Conservation (phyloP, 1,284 basidiomycete genomes). For the Inonotus obliquus region DNA sequence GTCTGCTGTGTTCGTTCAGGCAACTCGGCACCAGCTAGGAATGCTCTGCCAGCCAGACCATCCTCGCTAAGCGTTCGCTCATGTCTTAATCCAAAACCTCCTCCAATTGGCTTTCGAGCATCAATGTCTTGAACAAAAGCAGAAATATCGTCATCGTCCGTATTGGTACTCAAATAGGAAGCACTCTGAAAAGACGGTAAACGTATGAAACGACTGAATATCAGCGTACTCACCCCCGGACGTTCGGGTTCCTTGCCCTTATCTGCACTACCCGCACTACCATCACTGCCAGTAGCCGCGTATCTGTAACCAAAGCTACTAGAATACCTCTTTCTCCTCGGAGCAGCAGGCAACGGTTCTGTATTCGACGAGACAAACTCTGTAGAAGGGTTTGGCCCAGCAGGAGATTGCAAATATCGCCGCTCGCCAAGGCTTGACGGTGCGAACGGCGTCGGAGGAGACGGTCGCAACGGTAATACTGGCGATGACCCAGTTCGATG, state of each 20-base stretch:
- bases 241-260: conserved; percentile 31
- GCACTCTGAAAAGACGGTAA: conserved; percentile 27
- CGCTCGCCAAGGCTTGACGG: conserved; percentile 46
- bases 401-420: conserved; percentile 28
- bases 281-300: conserved; percentile 33
- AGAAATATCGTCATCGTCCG: conserved; percentile 73
- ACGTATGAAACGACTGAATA: background rate
- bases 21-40: background rate
- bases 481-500: conserved; percentile 32
- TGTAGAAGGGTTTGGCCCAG: conserved; percentile 5
- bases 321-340: conserved; percentile 39
- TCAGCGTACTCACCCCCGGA: conserved; percentile 28
- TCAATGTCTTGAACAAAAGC: conserved; percentile 73
- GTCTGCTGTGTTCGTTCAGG: background rate
- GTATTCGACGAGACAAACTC: conserved; percentile 1
- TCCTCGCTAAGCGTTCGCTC: conserved; percentile 17
- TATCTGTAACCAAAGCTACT: conserved; percentile 72
- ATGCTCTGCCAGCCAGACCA: background rate
- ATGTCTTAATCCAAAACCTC: conserved; percentile 8
- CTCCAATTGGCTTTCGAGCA: conserved; percentile 51
- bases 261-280: conserved; percentile 38
- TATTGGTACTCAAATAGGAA: conserved; percentile 43
- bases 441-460: conserved; percentile 35
- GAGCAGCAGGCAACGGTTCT: conserved; percentile 15
- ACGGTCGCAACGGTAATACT: conserved; percentile 33